phyloP scores from a whole-genome alignment of 768 basidiomycete species.

The Cyathus striatus region DNA sequence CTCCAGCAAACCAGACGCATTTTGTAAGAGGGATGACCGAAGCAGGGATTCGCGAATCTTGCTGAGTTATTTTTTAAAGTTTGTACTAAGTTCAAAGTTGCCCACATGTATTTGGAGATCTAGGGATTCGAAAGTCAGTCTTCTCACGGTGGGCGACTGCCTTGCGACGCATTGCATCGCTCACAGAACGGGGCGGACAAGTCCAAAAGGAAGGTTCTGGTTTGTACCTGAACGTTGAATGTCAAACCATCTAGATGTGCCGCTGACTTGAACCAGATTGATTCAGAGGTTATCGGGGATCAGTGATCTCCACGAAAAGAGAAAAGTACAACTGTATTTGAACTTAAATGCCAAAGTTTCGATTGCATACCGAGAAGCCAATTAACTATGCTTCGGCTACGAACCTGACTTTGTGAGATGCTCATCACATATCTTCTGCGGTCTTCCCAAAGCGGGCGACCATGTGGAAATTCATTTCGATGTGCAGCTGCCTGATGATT shows the following conservation, averaged over 20 bases:
- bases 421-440: not conserved
- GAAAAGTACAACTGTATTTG: conserved; percentile 22
- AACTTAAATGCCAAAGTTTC: conserved; percentile 25
- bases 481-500: too few species aligned
- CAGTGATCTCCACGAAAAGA: conserved; percentile 24
- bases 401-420: conserved; percentile 1
- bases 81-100: conserved; percentile 60
- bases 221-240: conserved; percentile 32
- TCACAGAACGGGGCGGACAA: conserved; percentile 34
- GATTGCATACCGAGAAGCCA: conserved; percentile 15
- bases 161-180: conserved; percentile 26
- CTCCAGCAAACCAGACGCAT: not conserved
- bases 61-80: conserved; percentile 50
- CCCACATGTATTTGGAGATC: conserved; percentile 38
- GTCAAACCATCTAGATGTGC: conserved; percentile 23
- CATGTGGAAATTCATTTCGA: not conserved
- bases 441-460: not conserved
- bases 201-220: conserved; percentile 19
- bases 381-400: not conserved
- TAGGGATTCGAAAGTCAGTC: conserved; percentile 36
- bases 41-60: conserved; percentile 31
- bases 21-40: conserved; percentile 29
- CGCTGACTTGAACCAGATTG: conserved; percentile 29
- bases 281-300: conserved; percentile 36
- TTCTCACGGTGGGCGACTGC: conserved; percentile 33